Percentiles rank a stretch among this genome's conserved stretches.
phyloP scores from a whole-genome alignment of 1,139 yeast genomes.

The Geotrichum bryndzae region DNA sequence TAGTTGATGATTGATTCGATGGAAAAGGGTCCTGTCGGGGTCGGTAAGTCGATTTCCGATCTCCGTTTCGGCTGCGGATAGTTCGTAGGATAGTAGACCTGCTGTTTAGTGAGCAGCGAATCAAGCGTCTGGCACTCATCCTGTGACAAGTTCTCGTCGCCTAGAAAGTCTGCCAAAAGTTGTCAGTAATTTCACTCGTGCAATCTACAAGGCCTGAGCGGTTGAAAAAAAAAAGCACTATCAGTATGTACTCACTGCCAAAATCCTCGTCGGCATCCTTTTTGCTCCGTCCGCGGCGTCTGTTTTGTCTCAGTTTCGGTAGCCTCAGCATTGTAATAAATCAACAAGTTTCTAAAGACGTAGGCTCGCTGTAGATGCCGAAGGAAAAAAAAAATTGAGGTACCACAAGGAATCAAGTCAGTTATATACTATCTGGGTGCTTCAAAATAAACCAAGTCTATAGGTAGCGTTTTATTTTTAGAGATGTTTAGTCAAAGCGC shows the following conservation, averaged over 20 bases:
- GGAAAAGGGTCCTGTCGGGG: constrained; percentile 10
- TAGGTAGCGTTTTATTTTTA: neutral
- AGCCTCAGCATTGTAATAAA: neutral
- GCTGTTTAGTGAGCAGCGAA: neutral
- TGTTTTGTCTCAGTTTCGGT: neutral
- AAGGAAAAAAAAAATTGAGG: neutral
- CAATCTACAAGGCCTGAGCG: neutral
- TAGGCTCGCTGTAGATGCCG: neutral
- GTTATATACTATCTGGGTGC: neutral
- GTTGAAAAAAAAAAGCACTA: neutral
- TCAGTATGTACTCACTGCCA: neutral
- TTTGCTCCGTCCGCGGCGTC: neutral
- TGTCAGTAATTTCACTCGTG: too few species aligned
- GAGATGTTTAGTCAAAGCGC: too few species aligned
- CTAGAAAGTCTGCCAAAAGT: constrained; percentile 2
- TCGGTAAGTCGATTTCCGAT: neutral
- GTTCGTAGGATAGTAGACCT: neutral
- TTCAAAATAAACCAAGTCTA: neutral
- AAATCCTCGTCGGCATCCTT: neutral
- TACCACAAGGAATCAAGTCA: neutral
- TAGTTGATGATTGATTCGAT: constrained; percentile 3
- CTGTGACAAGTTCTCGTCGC: constrained; percentile 9
- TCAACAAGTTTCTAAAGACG: neutral
- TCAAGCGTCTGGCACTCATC: constrained; percentile 8
- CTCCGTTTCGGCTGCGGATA: neutral